Percentiles rank a stretch among this genome's conserved stretches.
These are phyloP conservation scores for Nicotiana noctiflora DNA, from an alignment of 257 asterid genomes.

Conservation along the genomic window DNA sequence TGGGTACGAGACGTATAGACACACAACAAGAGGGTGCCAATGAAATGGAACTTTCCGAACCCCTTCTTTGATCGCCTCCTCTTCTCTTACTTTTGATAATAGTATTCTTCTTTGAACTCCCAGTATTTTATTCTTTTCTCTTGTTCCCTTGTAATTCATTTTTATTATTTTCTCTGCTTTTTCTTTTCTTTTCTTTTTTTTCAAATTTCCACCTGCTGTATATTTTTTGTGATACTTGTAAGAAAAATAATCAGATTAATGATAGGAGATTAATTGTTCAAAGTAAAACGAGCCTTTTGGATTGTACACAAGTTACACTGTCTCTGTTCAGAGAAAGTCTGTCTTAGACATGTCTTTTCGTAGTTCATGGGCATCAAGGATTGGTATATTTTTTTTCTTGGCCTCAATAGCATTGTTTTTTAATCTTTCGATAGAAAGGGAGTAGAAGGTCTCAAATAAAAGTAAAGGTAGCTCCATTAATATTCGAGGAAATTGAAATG, in stretches of 20 bases:
- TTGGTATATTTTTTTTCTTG: background rate
- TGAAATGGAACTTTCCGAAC: slow-evolving; percentile 99
- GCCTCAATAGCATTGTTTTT: background rate
- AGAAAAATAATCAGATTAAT: background rate
- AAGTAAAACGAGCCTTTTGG: background rate
- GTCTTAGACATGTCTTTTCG: background rate
- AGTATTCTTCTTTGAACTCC: background rate
- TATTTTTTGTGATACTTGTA: slow-evolving; percentile 13
- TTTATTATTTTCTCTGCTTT: background rate
- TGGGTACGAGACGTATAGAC: slow-evolving; percentile 43
- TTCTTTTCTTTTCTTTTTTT: background rate
- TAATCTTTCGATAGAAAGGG: background rate
- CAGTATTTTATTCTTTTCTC: background rate
- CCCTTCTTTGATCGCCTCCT: slow-evolving; percentile 54
- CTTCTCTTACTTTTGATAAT: background rate
- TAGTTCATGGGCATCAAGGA: background rate
- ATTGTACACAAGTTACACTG: background rate
- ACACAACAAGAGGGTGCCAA: slow-evolving; percentile 45
- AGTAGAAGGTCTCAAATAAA: too few relatives aligned
- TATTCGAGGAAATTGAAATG: too few relatives aligned
- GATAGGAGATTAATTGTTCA: slow-evolving; percentile 7
- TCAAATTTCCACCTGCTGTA: background rate
- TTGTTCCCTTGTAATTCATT: background rate
- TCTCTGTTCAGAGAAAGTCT: background rate
- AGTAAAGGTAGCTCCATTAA: too few relatives aligned